Conservation (phyloP, 225 moss, liverwort and hornwort genomes). For the Ulota crispa region DNA sequence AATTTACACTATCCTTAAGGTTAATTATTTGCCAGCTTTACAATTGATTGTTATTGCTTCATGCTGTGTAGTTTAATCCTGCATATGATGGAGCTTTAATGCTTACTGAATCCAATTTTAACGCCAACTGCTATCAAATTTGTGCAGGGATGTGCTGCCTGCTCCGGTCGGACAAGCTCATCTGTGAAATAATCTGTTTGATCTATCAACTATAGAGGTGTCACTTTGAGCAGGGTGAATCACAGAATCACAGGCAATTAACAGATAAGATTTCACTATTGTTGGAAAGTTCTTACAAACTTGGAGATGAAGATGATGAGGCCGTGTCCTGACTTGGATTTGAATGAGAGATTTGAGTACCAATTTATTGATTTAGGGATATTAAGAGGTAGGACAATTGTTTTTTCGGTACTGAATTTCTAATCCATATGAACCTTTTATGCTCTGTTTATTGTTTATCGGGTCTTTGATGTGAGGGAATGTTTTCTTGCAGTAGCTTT, state of each 20-base stretch:
- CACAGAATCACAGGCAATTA: neutral
- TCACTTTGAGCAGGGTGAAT: neutral
- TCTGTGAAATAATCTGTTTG: slow-evolving; percentile 27
- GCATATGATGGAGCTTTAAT: neutral
- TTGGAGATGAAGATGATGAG: slow-evolving; percentile 5
- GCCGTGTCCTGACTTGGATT: neutral
- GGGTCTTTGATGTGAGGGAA: neutral
- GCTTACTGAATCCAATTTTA: neutral
- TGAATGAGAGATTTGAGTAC: neutral
- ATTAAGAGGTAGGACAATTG: neutral
- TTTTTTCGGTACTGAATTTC: neutral
- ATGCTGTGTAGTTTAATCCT: neutral
- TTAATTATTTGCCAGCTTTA: neutral
- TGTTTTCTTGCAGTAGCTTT: neutral
- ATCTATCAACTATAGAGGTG: neutral
- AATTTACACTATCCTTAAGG: neutral
- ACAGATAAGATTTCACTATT: neutral
- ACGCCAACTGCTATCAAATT: neutral
- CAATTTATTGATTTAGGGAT: neutral
- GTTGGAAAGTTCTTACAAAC: neutral
- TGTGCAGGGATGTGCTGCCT: slow-evolving; percentile 24
- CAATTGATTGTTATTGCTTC: neutral
- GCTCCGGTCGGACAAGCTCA: slow-evolving; percentile 39
- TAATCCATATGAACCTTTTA: neutral
- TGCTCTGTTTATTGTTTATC: neutral